Evolutionary conservation across 73 alveolate species (phyloP), one percentile per base, ranked within the genome.

Genomic region (Paramecium sonneborni): DNA sequence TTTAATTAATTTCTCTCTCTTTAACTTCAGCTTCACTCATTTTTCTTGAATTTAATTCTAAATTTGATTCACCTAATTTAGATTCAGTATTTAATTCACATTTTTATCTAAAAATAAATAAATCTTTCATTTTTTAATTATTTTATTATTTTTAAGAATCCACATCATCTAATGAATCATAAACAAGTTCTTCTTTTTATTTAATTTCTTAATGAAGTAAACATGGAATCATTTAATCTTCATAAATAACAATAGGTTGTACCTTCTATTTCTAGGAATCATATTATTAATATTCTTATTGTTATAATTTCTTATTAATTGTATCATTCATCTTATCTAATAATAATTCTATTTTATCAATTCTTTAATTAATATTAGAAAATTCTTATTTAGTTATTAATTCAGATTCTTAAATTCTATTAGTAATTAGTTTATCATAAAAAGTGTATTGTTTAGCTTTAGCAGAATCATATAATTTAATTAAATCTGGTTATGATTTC

Each of bases 391-490:
- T 74, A 37, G 21, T 74, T 23, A 0, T 4, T 39, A 11, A 74
- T 74, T 74, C 67, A 74, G 58, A 74, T 35, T 34, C 34, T 21
- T 14, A 5, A n/a, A 74, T 37, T 14, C 38, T 28, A 4, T 6
- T 39, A 14, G 34, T 15, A 15, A 37, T 23, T 0, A 39, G 6
- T 37, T 74, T n/a, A 6, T 62, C 84, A 62, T 62, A 62, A 2
- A 14, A 30, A 0, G 21, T 44, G 10, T 23, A 30, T 14, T 74
- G 37, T 10, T 74, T 74, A 39, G 67, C 58, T 74, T 74, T 74
- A 3, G 52, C 87, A 34, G 87, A 4, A 37, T 74, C 87, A 74
- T 28, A 74, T 38, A 74, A 35, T 74, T 74, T 74, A 3, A 37
- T 12, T 5, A 79, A 15, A 79, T 79, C 84, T 32, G 5, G 0